Evolutionary conservation across 805 yeast species (phyloP), one percentile per base, ranked within the genome.

Genomic region (Metschnikowia proteae): DNA sequence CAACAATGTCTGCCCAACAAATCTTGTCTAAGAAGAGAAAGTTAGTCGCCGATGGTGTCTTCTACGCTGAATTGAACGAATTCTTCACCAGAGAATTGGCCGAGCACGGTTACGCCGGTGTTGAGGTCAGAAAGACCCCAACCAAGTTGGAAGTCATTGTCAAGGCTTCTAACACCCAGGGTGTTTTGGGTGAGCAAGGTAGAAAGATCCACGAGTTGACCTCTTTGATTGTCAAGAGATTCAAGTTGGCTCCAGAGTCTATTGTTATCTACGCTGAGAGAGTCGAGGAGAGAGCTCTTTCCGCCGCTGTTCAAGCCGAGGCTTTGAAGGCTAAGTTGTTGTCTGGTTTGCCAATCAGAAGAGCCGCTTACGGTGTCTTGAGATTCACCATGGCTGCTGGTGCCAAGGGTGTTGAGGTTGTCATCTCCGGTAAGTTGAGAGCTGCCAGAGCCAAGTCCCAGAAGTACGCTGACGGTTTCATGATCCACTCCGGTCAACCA

Each of bases 401-500:
- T 80, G 99, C 99, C 74, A 94, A 94, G 88, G 99, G 99, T 91
- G 97, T 95, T 73, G 99, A 94, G 84, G 99, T 94, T 76, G 98
- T 94, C 68, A 88, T 94, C 73, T 90, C 97, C 66, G 99, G 99
- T 86, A 94, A 94, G 82, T 86, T 95, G 76, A 89, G 97, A 83
- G 99, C 97, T 79, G 99, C 98, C 70, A 90, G 99, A 84, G 99
- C 99, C 70, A 94, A 94, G 88, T 85, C 97, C 71, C 96, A 94
- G 96, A 94, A 94, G 82, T 94, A 92, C 86, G 86, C 94, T 74
- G 98, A 92, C 76, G 99, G 99, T 84, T 94, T 94, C 96, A 88
- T 94, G 94, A 94, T 94, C 84, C 99, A 94, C 94, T 90, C 97
- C 71, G 99, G 99, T 88, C 99, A 94, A 83, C 99, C 99, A 80